A percentile compares a stretch with the other conserved stretches of the same genome.
Conservation (phyloP, 164 flowering plant genomes). For the Tetrastigma voinierianum region DNA sequence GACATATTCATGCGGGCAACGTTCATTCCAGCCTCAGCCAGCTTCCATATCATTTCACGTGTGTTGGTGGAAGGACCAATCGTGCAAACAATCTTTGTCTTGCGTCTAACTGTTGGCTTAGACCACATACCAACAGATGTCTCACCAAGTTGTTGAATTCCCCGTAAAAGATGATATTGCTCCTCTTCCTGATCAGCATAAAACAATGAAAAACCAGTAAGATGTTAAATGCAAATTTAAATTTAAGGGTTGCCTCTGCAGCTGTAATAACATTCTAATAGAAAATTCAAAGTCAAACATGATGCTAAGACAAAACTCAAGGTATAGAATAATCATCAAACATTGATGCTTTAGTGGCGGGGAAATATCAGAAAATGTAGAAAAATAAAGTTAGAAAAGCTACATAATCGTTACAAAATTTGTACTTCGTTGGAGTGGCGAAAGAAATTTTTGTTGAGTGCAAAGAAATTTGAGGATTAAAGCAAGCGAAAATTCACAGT, state of each 20-base stretch:
- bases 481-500: too few relatives aligned
- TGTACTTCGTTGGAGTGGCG: too few relatives aligned
- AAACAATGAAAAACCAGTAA: not conserved
- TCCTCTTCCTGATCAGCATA: slow-evolving; percentile 39
- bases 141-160: slow-evolving; percentile 48
- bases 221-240: not conserved
- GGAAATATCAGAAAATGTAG: too few relatives aligned
- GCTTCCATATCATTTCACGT: slow-evolving; percentile 97
- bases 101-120: slow-evolving; percentile 67
- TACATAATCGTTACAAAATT: too few relatives aligned
- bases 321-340: too few relatives aligned
- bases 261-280: not conserved
- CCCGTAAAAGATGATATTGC: slow-evolving; percentile 42
- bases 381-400: too few relatives aligned
- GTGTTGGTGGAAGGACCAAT: slow-evolving; percentile 92
- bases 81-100: slow-evolving; percentile 95
- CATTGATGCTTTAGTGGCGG: too few relatives aligned
- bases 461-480: too few relatives aligned
- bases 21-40: slow-evolving; percentile 97
- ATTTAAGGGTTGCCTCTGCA: not conserved
- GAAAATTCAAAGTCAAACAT: too few relatives aligned
- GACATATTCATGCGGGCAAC: slow-evolving; percentile 97
- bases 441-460: too few relatives aligned
- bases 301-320: too few relatives aligned
- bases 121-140: slow-evolving; percentile 71